Evolutionary conservation across 768 basidiomycete species (phyloP).

Genomic region (Glaciozyma antarctica): DNA sequence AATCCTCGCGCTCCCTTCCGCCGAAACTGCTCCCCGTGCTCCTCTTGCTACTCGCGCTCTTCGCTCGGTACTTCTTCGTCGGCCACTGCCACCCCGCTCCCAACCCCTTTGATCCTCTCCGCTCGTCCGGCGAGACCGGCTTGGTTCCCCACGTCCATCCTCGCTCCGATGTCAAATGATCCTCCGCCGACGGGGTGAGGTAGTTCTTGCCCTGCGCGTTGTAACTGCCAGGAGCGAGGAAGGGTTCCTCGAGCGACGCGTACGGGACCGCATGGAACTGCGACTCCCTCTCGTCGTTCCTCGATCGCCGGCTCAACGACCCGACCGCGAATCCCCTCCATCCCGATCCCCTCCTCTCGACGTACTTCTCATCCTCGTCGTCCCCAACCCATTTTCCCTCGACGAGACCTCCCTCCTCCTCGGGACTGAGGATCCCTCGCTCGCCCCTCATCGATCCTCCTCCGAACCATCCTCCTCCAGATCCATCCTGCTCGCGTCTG

Average conservation of each 20-base stretch:
- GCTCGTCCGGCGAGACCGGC: not conserved
- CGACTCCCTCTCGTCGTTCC: not conserved
- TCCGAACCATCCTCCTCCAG: not conserved
- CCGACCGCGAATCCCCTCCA: no score
- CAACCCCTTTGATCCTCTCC: not conserved
- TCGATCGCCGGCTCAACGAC: no score
- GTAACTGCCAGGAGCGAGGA: slow-evolving; percentile 11
- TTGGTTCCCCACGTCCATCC: slow-evolving; percentile 14
- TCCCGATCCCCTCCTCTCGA: not conserved
- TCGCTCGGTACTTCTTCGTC: slow-evolving; percentile 1
- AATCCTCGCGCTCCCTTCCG: not conserved
- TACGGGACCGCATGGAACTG: slow-evolving; percentile 21
- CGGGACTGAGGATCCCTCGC: slow-evolving; percentile 1
- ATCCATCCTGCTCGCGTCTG: not conserved
- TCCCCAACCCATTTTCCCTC: slow-evolving; percentile 4
- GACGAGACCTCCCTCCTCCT: slow-evolving; percentile 12
- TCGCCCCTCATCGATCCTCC: not conserved
- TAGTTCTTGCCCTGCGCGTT: not conserved
- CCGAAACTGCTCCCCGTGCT: slow-evolving; percentile 3
- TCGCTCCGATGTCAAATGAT: not conserved
- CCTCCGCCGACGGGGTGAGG: not conserved
- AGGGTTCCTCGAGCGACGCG: slow-evolving; percentile 19
- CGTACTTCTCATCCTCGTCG: slow-evolving; percentile 8
- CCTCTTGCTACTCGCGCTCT: slow-evolving; percentile 8
- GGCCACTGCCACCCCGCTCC: not conserved